Evolutionary conservation across 306 rosid species (phyloP).

Genomic region (Gleditsia sinensis): DNA sequence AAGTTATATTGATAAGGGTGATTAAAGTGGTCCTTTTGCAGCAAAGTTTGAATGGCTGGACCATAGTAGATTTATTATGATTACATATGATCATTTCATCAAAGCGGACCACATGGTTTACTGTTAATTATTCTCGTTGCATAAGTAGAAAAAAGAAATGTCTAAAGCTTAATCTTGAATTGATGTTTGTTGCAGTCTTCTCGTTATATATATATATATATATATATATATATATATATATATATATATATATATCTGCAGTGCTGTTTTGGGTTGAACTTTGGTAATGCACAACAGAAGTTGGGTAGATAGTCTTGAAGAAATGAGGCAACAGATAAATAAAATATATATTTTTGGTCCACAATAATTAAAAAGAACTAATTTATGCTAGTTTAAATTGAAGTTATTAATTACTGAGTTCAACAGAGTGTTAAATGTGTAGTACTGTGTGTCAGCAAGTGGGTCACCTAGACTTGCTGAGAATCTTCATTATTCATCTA

Average conservation of each 20-base stretch:
- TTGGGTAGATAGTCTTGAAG: background rate
- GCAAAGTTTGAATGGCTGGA: slow-evolving; percentile 28
- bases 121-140: slow-evolving; percentile 40
- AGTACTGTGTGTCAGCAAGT: too few species aligned
- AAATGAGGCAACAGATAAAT: slow-evolving; percentile 1
- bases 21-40: slow-evolving; percentile 36
- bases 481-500: background rate
- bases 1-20: slow-evolving; percentile 21
- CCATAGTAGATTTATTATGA: slow-evolving; percentile 46
- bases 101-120: slow-evolving; percentile 36
- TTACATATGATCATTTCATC: slow-evolving; percentile 22
- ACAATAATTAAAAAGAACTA: background rate
- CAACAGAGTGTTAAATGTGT: background rate
- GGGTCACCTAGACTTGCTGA: too few species aligned
- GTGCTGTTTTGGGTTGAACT: slow-evolving; percentile 13
- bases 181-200: slow-evolving; percentile 13
- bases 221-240: too few species aligned
- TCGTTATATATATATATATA: too few species aligned
- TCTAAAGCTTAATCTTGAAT: slow-evolving; percentile 31
- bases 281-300: slow-evolving; percentile 19
- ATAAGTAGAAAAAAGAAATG: slow-evolving; percentile 38
- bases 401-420: background rate
- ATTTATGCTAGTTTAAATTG: slow-evolving; percentile 1
- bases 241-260: too few species aligned
- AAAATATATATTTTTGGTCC: slow-evolving; percentile 5